phyloP scores from a whole-genome alignment of 192 early-diverging fungal species.

The Gorgonomyces haynaldii region DNA sequence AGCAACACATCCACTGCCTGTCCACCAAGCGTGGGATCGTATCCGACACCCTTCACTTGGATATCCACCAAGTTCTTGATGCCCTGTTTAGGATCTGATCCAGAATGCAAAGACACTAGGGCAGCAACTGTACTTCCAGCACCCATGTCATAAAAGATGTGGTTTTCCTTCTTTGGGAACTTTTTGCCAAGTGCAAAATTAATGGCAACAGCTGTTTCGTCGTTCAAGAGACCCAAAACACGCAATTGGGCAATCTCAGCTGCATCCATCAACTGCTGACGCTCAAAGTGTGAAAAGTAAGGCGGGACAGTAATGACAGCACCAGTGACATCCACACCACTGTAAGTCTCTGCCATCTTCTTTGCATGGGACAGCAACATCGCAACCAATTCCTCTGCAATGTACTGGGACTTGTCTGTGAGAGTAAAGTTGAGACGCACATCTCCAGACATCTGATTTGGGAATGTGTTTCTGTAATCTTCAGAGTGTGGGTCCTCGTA shows the following conservation, averaged over 20 bases:
- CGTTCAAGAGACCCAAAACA: constrained; percentile 75
- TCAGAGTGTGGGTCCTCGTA: constrained; percentile 58
- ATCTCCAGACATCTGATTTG: constrained; percentile 67
- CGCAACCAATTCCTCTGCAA: constrained; percentile 83
- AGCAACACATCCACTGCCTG: constrained; percentile 73
- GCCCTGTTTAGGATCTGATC: constrained; percentile 41
- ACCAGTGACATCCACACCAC: constrained; percentile 64
- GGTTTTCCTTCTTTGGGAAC: constrained; percentile 57
- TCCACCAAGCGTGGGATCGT: constrained; percentile 78
- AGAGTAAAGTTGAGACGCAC: constrained; percentile 61
- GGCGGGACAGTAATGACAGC: constrained; percentile 93
- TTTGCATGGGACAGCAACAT: constrained; percentile 87
- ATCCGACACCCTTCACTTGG: constrained; percentile 70
- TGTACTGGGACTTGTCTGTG: constrained; percentile 41
- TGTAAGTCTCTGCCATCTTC: constrained; percentile 65
- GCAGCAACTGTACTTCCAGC: constrained; percentile 88
- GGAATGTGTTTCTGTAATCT: constrained; percentile 64
- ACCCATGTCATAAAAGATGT: constrained; percentile 97
- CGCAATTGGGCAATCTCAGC: constrained; percentile 80
- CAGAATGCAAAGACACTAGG: constrained; percentile 63
- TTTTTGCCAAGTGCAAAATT: constrained; percentile 74
- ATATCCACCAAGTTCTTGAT: constrained; percentile 47
- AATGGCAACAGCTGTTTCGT: constrained; percentile 89
- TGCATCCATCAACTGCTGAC: constrained; percentile 84
- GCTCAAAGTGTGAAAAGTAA: constrained; percentile 80